Evolutionary conservation across 208 protist genomes (phyloP), one percentile per base, ranked within the genome.

Genomic region (Crithidia sp.): DNA sequence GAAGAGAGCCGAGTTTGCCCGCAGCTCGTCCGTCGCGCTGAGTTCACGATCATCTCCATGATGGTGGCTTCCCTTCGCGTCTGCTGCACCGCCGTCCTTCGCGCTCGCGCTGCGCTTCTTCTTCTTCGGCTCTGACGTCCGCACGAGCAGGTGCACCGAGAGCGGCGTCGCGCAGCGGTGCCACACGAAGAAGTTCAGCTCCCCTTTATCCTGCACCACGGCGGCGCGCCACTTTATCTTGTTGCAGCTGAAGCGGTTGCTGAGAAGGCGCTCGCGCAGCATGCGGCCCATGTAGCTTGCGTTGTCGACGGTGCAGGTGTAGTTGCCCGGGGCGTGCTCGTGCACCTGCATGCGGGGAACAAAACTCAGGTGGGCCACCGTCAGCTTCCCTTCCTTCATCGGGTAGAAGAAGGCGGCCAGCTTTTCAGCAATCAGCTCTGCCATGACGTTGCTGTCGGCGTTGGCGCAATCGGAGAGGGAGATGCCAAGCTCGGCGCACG

Each of bases 161-260:
- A 93, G 74, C 49, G 78, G 49, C 3, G 28, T 67, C 8, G 62
- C 56, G 77, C 89, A 71, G 67, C 88, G 88, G 79, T 95, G 91
- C 86, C 86, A 93, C 47, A 95, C 65, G 5, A 71, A 71, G 49
- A 95, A 82, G 58, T 71, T 85, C 36, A 93, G 56, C 14, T 81
- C 67, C 36, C 77, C 71, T 61, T 79, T 60, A 43, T 88, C 81
- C 50, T 71, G 82, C 41, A 69, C 54, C 17, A 93, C 57, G 28
- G 86, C 47, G 7, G 86, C 87, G 45, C 88, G 85, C 83, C 87
- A 93, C 71, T 81, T 86, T 40, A 95, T 86, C 76, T 92, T 91
- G 66, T 77, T 87, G 77, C 83, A 93, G 67, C 76, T 91, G 74
- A 95, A 95, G 19, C 86, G 86, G 74, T 95, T 95, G 74, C 88